Evolutionary conservation across 2,329 filamentous ascomycete species (phyloP).

Genomic region (Sporothrix luriei): DNA sequence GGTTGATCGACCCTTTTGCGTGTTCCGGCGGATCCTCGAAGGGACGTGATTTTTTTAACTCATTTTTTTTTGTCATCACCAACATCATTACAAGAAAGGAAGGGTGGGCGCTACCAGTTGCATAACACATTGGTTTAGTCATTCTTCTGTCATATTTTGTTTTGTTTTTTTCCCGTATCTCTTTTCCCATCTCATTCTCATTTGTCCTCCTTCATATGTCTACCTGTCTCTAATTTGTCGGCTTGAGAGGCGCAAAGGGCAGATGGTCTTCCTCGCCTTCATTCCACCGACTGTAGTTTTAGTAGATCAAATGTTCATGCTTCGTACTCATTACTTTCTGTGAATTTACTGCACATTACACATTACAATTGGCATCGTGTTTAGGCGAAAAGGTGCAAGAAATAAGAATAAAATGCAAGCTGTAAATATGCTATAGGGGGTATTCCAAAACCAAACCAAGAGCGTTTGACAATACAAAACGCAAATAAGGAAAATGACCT

Average conservation of each 20-base stretch:
- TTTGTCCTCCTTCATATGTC: constrained; percentile 10
- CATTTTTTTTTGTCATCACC: constrained; percentile 16
- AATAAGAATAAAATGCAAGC: constrained; percentile 11
- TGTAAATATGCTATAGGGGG: constrained; percentile 30
- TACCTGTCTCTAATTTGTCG: constrained; percentile 21
- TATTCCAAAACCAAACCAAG: constrained; percentile 26
- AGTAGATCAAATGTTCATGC: constrained; percentile 22
- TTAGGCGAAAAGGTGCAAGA: not conserved
- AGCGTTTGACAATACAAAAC: not conserved
- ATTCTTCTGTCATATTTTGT: constrained; percentile 22
- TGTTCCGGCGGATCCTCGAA: not conserved
- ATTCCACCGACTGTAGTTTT: constrained; percentile 29
- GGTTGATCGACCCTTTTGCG: constrained; percentile 43
- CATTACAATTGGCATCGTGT: no score
- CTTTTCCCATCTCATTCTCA: not conserved
- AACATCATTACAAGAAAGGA: not conserved
- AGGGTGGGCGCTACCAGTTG: not conserved
- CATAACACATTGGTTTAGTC: constrained; percentile 19
- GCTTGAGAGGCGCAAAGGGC: not conserved
- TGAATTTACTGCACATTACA: no score
- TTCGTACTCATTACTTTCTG: not conserved
- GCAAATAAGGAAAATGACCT: constrained; percentile 4
- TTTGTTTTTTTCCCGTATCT: not conserved
- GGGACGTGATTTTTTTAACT: not conserved
- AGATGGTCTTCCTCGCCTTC: not conserved